phyloP scores from a whole-genome alignment of 2,329 filamentous ascomycete species.

The Colletotrichum zoysiae region DNA sequence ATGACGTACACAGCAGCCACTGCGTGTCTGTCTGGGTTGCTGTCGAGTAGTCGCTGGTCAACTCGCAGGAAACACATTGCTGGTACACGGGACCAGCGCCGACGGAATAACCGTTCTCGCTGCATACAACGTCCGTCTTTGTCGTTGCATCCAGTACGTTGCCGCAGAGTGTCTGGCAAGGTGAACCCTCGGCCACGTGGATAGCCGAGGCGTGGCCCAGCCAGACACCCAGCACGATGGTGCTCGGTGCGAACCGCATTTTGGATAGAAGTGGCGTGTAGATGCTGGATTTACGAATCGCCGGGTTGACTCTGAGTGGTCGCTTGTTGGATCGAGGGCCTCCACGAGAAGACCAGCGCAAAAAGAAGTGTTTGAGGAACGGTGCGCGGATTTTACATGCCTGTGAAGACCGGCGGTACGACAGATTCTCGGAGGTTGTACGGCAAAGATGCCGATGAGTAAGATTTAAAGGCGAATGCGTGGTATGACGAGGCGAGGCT shows the following conservation, averaged over 20 bases:
- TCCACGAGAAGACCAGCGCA: not conserved
- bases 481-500: conserved; percentile 24
- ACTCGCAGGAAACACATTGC: conserved; percentile 65
- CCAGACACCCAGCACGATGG: conserved; percentile 44
- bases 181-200: conserved; percentile 61
- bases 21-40: conserved; percentile 65
- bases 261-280: not conserved
- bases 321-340: not conserved
- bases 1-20: conserved; percentile 66
- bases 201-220: conserved; percentile 49
- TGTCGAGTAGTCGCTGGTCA: conserved; percentile 60
- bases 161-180: conserved; percentile 65
- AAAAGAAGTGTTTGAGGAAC: not conserved
- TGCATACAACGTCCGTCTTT: conserved; percentile 62
- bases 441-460: not conserved
- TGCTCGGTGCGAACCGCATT: conserved; percentile 38
- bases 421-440: not conserved
- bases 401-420: not conserved
- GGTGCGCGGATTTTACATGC: conserved; percentile 29
- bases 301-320: not conserved
- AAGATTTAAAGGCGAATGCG: not conserved
- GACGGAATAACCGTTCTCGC: conserved; percentile 53
- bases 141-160: conserved; percentile 64
- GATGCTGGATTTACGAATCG: not conserved
- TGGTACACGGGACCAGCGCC: conserved; percentile 63